Base-by-base conservation (phyloP, 2,329 filamentous ascomycete species). In the Arthrocladium fulminans region DNA sequence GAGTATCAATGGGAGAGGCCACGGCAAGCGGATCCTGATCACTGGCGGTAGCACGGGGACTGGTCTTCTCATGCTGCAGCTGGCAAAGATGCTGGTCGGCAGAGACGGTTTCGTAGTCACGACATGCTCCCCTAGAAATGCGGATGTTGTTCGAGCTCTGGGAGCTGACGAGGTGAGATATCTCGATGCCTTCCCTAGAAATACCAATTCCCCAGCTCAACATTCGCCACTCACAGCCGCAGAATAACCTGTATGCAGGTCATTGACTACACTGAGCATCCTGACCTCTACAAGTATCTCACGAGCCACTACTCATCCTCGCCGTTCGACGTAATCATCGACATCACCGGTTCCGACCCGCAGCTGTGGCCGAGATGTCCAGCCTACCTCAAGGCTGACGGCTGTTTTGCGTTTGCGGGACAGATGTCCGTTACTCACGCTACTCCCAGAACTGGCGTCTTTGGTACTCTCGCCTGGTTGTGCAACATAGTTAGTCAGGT, bases 161-260 rank as follows among this genome's bases (percentile, higher is more conserved):
- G 49, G 50, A 15, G 52, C 47, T 22, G 47, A 54, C 41, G 47
- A 50, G 35, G 52, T 54, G 22, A 29, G 44, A n/a, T n/a, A n/a
- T n/a, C n/a, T n/a, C n/a, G n/a, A n/a, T n/a, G n/a, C n/a, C n/a
- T n/a, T n/a, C n/a, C n/a, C n/a, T n/a, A n/a, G n/a, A n/a, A n/a
- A n/a, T n/a, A n/a, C n/a, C n/a, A n/a, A n/a, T n/a, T n/a, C n/a
- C n/a, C n/a, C n/a, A n/a, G n/a, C n/a, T n/a, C n/a, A n/a, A n/a
- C n/a, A n/a, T n/a, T n/a, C n/a, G n/a, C n/a, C n/a, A n/a, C n/a
- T n/a, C n/a, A n/a, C n/a, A n/a, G n/a, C n/a, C n/a, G 6, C 13
- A 6, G 32, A 5, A 35, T 13, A 7, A 13, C 7, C 27, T 7
- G 7, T 15, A 6, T n/a, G 7, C 32, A 35, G n/a, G 13, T 15